These are phyloP conservation scores for Peronospora tabacina DNA, from an alignment of 352 stramenopile species.

Conservation along the genomic window DNA sequence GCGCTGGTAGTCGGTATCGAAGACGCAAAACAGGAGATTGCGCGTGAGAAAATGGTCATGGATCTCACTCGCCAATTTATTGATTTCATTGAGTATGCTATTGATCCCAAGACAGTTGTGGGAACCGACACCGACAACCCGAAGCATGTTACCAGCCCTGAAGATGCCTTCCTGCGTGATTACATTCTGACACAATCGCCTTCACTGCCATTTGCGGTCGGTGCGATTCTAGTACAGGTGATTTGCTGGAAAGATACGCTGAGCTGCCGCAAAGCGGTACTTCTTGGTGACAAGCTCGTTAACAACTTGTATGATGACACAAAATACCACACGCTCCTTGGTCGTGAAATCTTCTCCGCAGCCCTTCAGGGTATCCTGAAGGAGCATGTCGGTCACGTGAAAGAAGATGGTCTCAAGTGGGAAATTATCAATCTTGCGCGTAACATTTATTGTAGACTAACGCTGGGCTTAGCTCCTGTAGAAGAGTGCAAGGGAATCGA, in stretches of 20 bases:
- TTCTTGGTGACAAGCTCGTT: constrained; percentile 59
- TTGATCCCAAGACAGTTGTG: constrained; percentile 72
- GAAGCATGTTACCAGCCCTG: constrained; percentile 61
- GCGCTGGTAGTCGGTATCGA: constrained; percentile 55
- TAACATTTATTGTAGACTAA: constrained; percentile 74
- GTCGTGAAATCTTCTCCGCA: constrained; percentile 54
- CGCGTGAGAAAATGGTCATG: constrained; percentile 64
- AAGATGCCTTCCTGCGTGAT: constrained; percentile 50
- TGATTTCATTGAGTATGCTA: constrained; percentile 62
- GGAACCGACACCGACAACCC: constrained; percentile 59
- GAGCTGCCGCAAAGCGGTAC: constrained; percentile 52
- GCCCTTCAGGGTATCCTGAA: constrained; percentile 46
- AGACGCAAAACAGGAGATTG: constrained; percentile 59
- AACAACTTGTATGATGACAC: constrained; percentile 38
- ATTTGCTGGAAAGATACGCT: constrained; percentile 71
- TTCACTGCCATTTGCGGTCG: constrained; percentile 42
- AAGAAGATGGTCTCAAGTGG: constrained; percentile 78
- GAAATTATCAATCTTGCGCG: constrained; percentile 78
- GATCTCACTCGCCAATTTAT: constrained; percentile 58
- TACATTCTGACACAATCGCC: constrained; percentile 48
- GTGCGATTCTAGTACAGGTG: constrained; percentile 43
- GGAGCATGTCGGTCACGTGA: constrained; percentile 55
- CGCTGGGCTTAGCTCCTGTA: constrained; percentile 52
- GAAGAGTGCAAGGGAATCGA: constrained; percentile 80
- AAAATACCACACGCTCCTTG: constrained; percentile 40